Evolutionary conservation across 208 protist species (phyloP).

Genomic region (Porcisia hertigi): DNA sequence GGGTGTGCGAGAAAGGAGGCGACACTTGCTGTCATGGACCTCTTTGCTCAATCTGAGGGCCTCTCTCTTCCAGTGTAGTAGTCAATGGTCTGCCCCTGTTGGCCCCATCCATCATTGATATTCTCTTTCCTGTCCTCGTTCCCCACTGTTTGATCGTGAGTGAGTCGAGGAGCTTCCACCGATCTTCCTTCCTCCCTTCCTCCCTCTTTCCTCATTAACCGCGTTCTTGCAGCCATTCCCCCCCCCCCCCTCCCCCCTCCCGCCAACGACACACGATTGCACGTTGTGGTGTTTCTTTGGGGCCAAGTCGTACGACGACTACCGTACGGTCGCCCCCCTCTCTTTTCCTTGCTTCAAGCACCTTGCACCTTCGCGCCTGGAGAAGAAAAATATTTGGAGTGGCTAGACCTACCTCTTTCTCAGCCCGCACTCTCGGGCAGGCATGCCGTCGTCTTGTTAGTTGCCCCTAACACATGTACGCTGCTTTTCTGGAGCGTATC

Average conservation of each 20-base stretch:
- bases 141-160: background rate
- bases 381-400: background rate
- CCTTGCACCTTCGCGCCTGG: background rate
- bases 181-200: no score
- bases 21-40: no score
- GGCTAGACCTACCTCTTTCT: background rate
- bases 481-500: slow-evolving; percentile 23
- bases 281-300: background rate
- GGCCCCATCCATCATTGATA: background rate
- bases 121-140: background rate
- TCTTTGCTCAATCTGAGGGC: no score
- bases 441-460: background rate
- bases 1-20: no score
- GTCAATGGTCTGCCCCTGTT: background rate
- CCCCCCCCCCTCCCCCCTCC: background rate
- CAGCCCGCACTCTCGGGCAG: background rate
- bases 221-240: no score
- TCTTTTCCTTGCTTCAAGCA: background rate
- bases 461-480: slow-evolving; percentile 10
- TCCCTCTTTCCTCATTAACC: background rate
- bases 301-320: background rate
- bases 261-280: background rate
- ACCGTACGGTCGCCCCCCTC: background rate
- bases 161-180: no score
- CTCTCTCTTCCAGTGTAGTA: no score